Evolutionary conservation across 192 early-diverging fungal genomes (phyloP).

Genomic region (Entrophospora sp.): DNA sequence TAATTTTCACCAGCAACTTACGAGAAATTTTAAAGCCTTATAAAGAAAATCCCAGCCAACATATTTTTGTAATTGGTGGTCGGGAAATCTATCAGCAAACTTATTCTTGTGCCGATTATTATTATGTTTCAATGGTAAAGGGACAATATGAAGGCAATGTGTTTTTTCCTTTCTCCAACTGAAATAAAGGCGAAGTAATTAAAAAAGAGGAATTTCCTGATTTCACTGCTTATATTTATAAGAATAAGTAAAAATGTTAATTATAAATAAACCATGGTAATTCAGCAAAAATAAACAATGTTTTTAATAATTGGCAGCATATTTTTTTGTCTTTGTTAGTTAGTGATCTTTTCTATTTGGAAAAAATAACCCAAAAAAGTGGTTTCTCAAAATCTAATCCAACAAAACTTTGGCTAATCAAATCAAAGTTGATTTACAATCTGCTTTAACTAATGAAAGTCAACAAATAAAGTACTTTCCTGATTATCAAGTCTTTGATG

Average conservation of each 20-base stretch:
- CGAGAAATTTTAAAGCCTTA: neutral
- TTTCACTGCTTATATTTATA: constrained; percentile 2
- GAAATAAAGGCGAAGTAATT: constrained; percentile 1
- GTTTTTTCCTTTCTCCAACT: neutral
- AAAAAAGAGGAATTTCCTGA: constrained; percentile 8
- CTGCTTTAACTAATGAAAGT: neutral
- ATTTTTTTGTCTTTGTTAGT: neutral
- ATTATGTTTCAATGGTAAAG: constrained; percentile 2
- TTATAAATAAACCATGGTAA: neutral
- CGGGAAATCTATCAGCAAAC: neutral
- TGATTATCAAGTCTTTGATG: neutral
- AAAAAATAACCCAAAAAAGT: neutral
- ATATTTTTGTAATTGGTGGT: neutral
- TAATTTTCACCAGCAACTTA: neutral
- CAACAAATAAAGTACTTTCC: neutral
- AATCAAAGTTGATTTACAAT: neutral
- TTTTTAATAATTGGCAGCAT: neutral
- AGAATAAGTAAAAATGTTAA: neutral
- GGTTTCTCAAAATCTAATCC: too few species aligned
- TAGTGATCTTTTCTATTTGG: neutral
- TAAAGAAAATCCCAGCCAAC: neutral
- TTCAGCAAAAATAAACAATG: neutral
- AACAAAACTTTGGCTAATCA: neutral
- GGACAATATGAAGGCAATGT: neutral
- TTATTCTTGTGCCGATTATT: neutral